phyloP scores from a whole-genome alignment of 495 filamentous ascomycete species.

The Aspergillus taichungensis region DNA sequence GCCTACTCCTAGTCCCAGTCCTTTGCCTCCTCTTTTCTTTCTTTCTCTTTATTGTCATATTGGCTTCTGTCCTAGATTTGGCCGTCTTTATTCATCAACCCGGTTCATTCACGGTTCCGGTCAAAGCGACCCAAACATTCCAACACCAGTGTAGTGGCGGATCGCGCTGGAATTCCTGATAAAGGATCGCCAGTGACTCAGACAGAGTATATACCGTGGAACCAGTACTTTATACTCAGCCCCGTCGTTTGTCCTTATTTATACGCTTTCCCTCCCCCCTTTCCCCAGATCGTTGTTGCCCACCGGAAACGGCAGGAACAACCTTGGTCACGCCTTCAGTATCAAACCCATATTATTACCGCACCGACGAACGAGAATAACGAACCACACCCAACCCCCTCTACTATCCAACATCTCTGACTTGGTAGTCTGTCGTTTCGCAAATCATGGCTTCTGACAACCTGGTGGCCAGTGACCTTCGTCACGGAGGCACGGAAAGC shows the following conservation, averaged over 20 bases:
- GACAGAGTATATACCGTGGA: constrained; percentile 1
- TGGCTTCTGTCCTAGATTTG: too few relatives aligned
- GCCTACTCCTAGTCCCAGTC: neutral
- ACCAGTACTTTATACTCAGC: neutral
- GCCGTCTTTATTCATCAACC: neutral
- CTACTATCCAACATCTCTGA: neutral
- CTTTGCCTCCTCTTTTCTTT: neutral
- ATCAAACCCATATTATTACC: too few relatives aligned
- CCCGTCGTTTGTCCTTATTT: neutral
- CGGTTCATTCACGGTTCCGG: neutral
- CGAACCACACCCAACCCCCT: neutral
- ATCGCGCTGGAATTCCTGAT: too few relatives aligned
- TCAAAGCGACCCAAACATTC: neutral
- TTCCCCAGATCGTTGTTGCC: neutral
- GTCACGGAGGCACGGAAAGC: constrained; percentile 19
- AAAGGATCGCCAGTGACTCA: constrained; percentile 9
- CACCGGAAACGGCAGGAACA: neutral
- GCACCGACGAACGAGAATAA: too few relatives aligned
- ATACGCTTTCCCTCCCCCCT: constrained; percentile 1
- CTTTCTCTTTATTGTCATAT: too few relatives aligned
- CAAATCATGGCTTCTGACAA: constrained; percentile 10
- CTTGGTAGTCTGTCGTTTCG: neutral
- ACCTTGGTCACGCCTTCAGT: neutral
- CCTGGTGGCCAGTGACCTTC: constrained; percentile 12
- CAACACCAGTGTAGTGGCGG: too few relatives aligned